Evolutionary conservation across 2,329 filamentous ascomycete genomes (phyloP).

Genomic region (Drechslerella stenobrocha): DNA sequence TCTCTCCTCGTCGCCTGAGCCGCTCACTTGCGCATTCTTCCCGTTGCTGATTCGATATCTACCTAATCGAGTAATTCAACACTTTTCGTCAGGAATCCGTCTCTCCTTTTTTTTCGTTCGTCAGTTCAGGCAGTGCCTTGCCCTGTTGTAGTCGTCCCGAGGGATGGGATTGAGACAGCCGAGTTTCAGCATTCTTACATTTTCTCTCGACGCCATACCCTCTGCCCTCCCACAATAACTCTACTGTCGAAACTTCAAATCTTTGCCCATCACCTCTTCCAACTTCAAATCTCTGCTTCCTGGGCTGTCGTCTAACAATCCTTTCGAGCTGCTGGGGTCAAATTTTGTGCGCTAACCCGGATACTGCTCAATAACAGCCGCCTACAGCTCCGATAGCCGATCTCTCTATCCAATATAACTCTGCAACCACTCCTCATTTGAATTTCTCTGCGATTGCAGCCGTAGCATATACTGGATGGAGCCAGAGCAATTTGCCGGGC

Average conservation of each 20-base stretch:
- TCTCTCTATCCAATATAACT: no score
- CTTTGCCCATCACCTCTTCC: background rate
- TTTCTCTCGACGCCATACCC: background rate
- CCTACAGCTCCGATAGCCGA: background rate
- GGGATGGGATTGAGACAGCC: slow-evolving; percentile 33
- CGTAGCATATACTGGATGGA: slow-evolving; percentile 31
- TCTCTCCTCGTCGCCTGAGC: background rate
- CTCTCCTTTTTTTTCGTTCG: slow-evolving; percentile 23
- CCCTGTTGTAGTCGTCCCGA: slow-evolving; percentile 7
- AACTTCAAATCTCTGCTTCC: background rate
- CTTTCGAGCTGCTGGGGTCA: background rate
- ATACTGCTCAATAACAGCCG: background rate
- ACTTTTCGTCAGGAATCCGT: slow-evolving; percentile 33
- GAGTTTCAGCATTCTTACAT: slow-evolving; percentile 41
- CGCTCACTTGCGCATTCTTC: slow-evolving; percentile 27
- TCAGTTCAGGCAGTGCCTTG: slow-evolving; percentile 15
- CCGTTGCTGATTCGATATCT: slow-evolving; percentile 41
- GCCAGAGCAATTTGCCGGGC: slow-evolving; percentile 33
- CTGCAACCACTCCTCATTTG: no score
- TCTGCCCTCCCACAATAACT: slow-evolving; percentile 3
- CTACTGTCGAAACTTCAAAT: background rate
- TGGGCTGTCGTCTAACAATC: background rate
- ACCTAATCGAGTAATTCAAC: slow-evolving; percentile 47
- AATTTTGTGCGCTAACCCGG: slow-evolving; percentile 6
- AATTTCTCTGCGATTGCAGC: background rate